phyloP scores from a whole-genome alignment of 768 basidiomycete species.

The Boletus insuetus region DNA sequence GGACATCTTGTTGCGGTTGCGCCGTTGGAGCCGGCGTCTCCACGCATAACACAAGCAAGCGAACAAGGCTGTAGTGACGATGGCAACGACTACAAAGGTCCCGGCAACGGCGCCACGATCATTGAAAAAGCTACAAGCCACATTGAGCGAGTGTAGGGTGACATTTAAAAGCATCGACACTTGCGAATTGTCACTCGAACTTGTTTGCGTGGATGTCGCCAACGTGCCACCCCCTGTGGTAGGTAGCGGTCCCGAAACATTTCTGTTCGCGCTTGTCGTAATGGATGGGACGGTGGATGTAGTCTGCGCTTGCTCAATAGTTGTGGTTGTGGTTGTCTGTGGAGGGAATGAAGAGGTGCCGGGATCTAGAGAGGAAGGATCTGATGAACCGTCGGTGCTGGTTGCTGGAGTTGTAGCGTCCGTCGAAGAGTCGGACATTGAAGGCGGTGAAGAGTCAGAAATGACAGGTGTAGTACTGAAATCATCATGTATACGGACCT shows the following conservation, averaged over 20 bases:
- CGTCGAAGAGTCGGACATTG: not conserved
- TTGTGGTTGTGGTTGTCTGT: slow-evolving; percentile 42
- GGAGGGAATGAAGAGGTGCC: slow-evolving; percentile 13
- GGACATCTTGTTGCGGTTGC: slow-evolving; percentile 36
- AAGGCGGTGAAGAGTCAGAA: slow-evolving; percentile 2
- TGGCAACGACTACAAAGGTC: slow-evolving; percentile 67
- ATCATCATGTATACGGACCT: not conserved
- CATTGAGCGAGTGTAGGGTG: not conserved
- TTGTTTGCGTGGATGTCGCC: slow-evolving; percentile 45
- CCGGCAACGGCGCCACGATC: slow-evolving; percentile 71
- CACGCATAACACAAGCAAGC: slow-evolving; percentile 39
- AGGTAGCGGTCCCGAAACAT: slow-evolving; percentile 40
- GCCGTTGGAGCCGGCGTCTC: slow-evolving; percentile 40
- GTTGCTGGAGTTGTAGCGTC: not conserved
- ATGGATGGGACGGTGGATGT: slow-evolving; percentile 39
- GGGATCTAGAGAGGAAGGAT: not conserved
- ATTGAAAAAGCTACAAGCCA: slow-evolving; percentile 51
- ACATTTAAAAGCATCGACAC: slow-evolving; percentile 8
- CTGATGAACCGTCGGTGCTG: not conserved
- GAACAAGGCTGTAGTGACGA: slow-evolving; percentile 47
- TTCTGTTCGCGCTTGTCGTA: slow-evolving; percentile 37
- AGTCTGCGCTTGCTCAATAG: slow-evolving; percentile 36
- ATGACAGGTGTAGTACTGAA: not conserved
- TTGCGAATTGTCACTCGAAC: slow-evolving; percentile 23
- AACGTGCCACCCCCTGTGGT: slow-evolving; percentile 39